phyloP scores from a whole-genome alignment of 2,329 filamentous ascomycete genomes.

The Arthrobotrys sinensis region DNA sequence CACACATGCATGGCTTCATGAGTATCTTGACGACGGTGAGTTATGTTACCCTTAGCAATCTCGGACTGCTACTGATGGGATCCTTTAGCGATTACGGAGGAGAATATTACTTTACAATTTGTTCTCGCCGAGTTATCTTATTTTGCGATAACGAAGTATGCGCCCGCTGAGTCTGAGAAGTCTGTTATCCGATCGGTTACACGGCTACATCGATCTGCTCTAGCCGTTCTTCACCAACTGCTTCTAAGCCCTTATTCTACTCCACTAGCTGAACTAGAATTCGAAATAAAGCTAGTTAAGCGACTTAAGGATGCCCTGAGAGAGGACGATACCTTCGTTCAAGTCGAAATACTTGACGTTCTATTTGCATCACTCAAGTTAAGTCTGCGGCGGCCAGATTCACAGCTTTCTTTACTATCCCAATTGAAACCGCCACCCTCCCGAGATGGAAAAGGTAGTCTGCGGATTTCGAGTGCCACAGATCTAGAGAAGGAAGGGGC shows the following conservation, averaged over 20 bases:
- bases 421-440: constrained; percentile 62
- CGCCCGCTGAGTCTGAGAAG: constrained; percentile 63
- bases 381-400: constrained; percentile 67
- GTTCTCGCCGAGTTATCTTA: constrained; percentile 74
- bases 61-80: constrained; percentile 61
- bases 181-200: constrained; percentile 72
- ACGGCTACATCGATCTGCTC: constrained; percentile 79
- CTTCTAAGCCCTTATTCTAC: constrained; percentile 76
- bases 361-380: constrained; percentile 81
- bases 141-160: constrained; percentile 76
- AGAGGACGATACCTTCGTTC: constrained; percentile 77
- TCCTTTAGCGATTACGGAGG: constrained; percentile 66
- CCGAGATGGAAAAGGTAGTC: constrained; percentile 53
- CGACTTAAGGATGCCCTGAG: constrained; percentile 75
- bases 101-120: constrained; percentile 76
- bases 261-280: constrained; percentile 74
- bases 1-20: constrained; percentile 43
- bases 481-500: constrained; percentile 67
- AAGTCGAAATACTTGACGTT: constrained; percentile 84
- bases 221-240: constrained; percentile 80
- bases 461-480: constrained; percentile 37
- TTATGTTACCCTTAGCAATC: not conserved
- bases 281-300: constrained; percentile 80
- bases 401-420: constrained; percentile 65
- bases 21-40: constrained; percentile 62